Conservation (phyloP, 345 rosid genomes). For the Citropsis articulata region DNA sequence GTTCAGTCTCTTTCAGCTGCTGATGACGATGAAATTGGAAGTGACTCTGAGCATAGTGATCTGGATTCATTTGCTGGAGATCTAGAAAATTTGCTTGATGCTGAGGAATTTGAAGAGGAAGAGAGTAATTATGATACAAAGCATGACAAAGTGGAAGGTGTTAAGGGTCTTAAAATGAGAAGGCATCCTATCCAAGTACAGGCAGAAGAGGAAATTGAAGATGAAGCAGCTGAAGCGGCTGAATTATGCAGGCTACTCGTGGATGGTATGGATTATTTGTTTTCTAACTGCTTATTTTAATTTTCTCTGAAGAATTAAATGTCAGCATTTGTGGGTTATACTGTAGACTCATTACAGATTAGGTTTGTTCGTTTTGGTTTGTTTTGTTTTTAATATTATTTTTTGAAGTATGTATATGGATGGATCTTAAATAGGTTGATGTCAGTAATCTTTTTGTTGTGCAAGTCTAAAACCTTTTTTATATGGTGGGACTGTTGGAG, state of each 20-base stretch:
- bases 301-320: neutral
- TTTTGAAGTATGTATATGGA: too few species aligned
- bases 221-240: slow-evolving; percentile 94
- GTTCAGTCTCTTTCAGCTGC: slow-evolving; percentile 76
- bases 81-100: slow-evolving; percentile 95
- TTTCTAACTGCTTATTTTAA: neutral
- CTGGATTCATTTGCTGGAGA: slow-evolving; percentile 99
- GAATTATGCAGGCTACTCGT: slow-evolving; percentile 86
- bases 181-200: slow-evolving; percentile 70
- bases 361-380: neutral
- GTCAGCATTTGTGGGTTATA: neutral
- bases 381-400: too few species aligned
- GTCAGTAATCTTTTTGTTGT: too few species aligned
- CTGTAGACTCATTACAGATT: neutral
- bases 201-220: slow-evolving; percentile 90
- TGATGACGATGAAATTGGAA: slow-evolving; percentile 81
- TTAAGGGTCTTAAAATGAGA: slow-evolving; percentile 92
- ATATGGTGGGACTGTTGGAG: neutral
- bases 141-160: slow-evolving; percentile 72
- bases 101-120: slow-evolving; percentile 83
- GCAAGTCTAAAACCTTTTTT: too few species aligned
- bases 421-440: too few species aligned
- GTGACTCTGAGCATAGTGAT: slow-evolving; percentile 93
- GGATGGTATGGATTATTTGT: slow-evolving; percentile 66
- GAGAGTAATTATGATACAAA: slow-evolving; percentile 56